These are phyloP conservation scores for Raffaelea arxii DNA, from an alignment of 2,329 filamentous ascomycete species.

Conservation along the genomic window DNA sequence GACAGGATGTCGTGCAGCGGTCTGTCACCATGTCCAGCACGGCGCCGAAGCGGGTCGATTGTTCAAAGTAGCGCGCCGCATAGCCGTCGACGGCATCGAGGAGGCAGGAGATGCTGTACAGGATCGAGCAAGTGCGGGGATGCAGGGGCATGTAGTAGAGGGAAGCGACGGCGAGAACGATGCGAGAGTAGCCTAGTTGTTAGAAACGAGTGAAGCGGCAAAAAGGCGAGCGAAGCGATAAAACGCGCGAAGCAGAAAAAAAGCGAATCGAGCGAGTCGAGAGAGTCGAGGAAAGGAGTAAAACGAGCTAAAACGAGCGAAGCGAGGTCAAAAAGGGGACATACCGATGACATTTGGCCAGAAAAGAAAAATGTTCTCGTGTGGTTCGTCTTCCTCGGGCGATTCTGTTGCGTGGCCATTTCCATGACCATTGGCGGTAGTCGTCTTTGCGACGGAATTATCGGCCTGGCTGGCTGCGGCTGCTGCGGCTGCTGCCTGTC, in stretches of 20 bases:
- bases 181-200: constrained; percentile 59
- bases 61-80: constrained; percentile 79
- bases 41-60: constrained; percentile 90
- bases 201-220: not conserved
- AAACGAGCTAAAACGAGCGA: not conserved
- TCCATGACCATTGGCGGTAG: constrained; percentile 28
- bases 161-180: constrained; percentile 76
- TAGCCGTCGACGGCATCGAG: constrained; percentile 92
- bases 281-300: not conserved
- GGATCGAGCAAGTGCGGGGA: constrained; percentile 83
- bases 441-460: not conserved
- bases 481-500: constrained; percentile 17
- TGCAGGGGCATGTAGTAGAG: constrained; percentile 99
- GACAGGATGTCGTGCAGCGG: constrained; percentile 88
- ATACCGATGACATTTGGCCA: constrained; percentile 73
- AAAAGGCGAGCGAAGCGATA: not conserved
- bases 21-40: constrained; percentile 99
- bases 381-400: constrained; percentile 25
- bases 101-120: constrained; percentile 90
- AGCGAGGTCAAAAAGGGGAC: not conserved
- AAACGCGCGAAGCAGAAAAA: not conserved
- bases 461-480: constrained; percentile 12
- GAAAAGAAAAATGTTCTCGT: constrained; percentile 75
- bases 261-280: too few species aligned
- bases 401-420: constrained; percentile 19